Conservation (phyloP, 139 green algal species). For the Nannochloris sp. region DNA sequence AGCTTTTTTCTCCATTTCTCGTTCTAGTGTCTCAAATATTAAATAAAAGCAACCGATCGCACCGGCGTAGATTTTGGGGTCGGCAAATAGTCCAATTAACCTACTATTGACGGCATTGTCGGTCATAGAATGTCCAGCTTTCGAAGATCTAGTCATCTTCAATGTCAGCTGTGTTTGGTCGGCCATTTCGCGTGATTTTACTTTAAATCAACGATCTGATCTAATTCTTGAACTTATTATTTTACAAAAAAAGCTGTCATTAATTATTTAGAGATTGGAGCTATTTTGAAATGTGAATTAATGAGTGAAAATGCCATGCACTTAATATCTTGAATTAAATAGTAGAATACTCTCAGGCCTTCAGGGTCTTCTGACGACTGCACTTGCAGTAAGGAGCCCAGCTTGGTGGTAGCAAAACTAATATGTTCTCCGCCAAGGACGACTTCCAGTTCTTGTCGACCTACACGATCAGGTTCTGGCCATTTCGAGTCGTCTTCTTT, state of each 20-base stretch:
- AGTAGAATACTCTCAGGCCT: slow-evolving; percentile 94
- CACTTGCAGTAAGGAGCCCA: slow-evolving; percentile 91
- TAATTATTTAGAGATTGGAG: too few relatives aligned
- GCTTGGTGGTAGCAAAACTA: slow-evolving; percentile 94
- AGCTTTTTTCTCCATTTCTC: background rate
- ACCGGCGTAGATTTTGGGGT: background rate
- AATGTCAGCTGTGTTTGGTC: too few relatives aligned
- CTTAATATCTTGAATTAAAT: slow-evolving; percentile 97
- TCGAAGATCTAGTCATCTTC: background rate
- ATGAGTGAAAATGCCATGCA: slow-evolving; percentile 94
- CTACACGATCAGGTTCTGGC: slow-evolving; percentile 83
- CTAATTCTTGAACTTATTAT: too few relatives aligned
- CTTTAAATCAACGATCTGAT: too few relatives aligned
- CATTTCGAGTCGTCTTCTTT: slow-evolving; percentile 96
- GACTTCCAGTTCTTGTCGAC: slow-evolving; percentile 93
- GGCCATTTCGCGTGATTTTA: too few relatives aligned
- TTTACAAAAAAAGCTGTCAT: too few relatives aligned
- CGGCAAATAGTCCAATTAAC: background rate
- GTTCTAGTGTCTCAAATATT: background rate
- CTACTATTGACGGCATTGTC: background rate
- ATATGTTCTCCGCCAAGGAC: slow-evolving; percentile 89
- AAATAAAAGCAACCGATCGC: background rate
- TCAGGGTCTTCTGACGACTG: slow-evolving; percentile 94
- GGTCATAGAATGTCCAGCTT: background rate
- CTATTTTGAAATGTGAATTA: slow-evolving; percentile 92